phyloP scores from a whole-genome alignment of 352 stramenopile species.

The Globisporangium cederbergense region DNA sequence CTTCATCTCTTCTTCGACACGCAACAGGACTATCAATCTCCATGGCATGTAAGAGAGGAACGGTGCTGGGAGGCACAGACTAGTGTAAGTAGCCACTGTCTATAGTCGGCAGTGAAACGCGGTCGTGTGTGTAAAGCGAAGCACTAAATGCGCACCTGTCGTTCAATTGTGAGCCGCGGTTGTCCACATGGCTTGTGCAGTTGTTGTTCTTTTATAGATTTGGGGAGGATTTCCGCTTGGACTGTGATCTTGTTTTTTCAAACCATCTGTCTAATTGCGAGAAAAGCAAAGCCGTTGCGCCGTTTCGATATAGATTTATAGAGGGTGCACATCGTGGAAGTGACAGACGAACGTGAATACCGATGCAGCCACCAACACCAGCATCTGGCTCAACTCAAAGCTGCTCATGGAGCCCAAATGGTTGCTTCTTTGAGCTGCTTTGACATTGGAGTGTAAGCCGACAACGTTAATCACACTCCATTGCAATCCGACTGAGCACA shows the following conservation, averaged over 20 bases:
- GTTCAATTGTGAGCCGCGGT: constrained; percentile 8
- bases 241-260: neutral
- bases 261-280: neutral
- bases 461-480: neutral
- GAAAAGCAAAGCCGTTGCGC: neutral
- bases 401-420: too few relatives aligned
- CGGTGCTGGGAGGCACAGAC: too few relatives aligned
- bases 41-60: too few relatives aligned
- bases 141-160: neutral
- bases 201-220: neutral
- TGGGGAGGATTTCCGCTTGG: neutral
- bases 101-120: too few relatives aligned
- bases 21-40: too few relatives aligned
- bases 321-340: neutral
- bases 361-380: neutral
- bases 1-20: too few relatives aligned
- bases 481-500: neutral
- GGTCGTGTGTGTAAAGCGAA: too few relatives aligned
- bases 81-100: too few relatives aligned
- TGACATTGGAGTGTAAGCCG: too few relatives aligned
- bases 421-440: too few relatives aligned
- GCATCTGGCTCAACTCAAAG: too few relatives aligned
- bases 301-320: constrained; percentile 3
- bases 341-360: neutral
- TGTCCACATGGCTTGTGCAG: neutral